Evolutionary conservation across 208 protist genomes (phyloP), one percentile per base, ranked within the genome.

Genomic region (Trypanosoma avium): DNA sequence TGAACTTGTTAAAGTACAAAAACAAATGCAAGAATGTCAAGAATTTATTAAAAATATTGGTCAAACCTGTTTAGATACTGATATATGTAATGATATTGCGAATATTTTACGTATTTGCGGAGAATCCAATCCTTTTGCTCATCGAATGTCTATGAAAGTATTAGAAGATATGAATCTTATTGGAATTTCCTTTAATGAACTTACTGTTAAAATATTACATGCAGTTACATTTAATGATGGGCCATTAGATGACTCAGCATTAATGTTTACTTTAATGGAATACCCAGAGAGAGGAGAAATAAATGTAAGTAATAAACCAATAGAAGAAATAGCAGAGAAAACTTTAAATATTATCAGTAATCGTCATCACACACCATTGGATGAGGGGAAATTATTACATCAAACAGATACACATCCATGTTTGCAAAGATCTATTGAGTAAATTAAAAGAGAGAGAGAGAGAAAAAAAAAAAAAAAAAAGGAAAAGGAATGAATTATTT

Each of bases 121-220:
- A 4, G 84, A 94, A 64, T 76, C 75, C 68, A 78, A 90, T 70
- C 68, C 77, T 15, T 67, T 86, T 60, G 80, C 82, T 10, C 82
- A 90, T 57, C 74, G 71, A 46, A 86, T 91, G 79, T 54, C 77
- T 9, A 36, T 91, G 45, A 82, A 92, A 69, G 69, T 97, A 21
- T 67, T 97, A 32, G 81, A 93, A 27, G 92, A 97, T 76, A 97
- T 97, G 92, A 93, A 76, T 67, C 62, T 86, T 61, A 75, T 92
- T 68, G 73, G 78, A 21, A 70, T 97, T 7, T 70, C 84, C 2
- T 94, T 88, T 68, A 70, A 92, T 64, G 79, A 81, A 13, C 38
- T 77, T 9, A 97, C 92, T 24, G 29, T 45, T n/a, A 75, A 88
- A 61, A 68, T 97, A 38, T 54, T 95, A 48, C 79, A 86, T 55